Evolutionary conservation across 1,284 basidiomycete genomes (phyloP), one percentile per base, ranked within the genome.

Genomic region (Macrocystidia cucumis): DNA sequence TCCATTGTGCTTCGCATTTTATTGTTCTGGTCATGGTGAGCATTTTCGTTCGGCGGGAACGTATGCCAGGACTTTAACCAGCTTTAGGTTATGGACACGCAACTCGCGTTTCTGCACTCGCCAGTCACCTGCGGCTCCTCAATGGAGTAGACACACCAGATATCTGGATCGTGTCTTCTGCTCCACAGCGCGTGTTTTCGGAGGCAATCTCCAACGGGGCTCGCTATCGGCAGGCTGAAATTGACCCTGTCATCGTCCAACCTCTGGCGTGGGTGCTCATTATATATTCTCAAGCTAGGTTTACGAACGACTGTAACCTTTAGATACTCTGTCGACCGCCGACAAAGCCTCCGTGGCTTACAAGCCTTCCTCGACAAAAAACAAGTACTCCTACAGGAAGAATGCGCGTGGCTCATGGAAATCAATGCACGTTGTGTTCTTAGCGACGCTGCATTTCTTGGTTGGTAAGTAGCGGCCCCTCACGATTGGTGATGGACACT

Each of bases 391-490:
- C 50, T 84, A 5, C 56, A 62, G 18, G 60, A 67, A 27, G 84
- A 88, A 52, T 54, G 58, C 0, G 46, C 52, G 14, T 88, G 82
- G 82, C 62, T 87, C 3, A 48, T 48, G 4, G 55, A 63, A 3
- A 62, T 74, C 18, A 43, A 56, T 0, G 73, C 74, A 1, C 63
- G 77, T 43, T 75, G 73, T 32, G 81, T 87, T 1, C 52, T 88
- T 23, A 83, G 78, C 48, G 84, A 88, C 49, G 79, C 83, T 3
- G 82, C 82, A 1, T 87, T 86, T 50, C 63, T 87, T 13, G 83
- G 78, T 35, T 86, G 83, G 83, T 83, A 48, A 38, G 74, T 55
- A 21, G 1, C 24, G 14, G 32, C 23, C 23, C 21, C 26, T 37
- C 30, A 26, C 18, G 11, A 35, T 18, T 16, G 12, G 9, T 28